Evolutionary conservation across 2,329 filamentous ascomycete genomes (phyloP).

Genomic region (Colletotrichum kahawae): DNA sequence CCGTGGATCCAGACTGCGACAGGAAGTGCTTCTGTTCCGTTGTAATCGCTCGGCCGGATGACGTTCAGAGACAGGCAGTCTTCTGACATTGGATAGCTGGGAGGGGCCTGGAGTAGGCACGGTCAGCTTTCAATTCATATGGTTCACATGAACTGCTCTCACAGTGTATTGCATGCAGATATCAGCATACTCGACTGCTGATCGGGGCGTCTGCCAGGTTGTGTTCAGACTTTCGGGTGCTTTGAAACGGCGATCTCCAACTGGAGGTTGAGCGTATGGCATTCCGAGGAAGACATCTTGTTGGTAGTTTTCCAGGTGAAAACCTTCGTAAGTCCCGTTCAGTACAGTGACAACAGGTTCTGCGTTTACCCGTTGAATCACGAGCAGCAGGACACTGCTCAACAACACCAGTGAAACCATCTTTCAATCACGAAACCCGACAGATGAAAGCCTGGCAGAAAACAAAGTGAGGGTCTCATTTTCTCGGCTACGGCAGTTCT

Average conservation of each 20-base stretch:
- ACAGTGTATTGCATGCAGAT: constrained; percentile 51
- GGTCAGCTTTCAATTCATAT: not conserved
- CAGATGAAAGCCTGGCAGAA: not conserved
- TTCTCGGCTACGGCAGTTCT: not conserved
- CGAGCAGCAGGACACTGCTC: not conserved
- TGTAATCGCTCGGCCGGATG: not conserved
- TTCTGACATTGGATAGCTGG: not conserved
- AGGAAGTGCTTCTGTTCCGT: not conserved
- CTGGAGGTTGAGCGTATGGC: constrained; percentile 61
- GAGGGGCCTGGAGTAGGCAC: not conserved
- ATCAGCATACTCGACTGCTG: constrained; percentile 44
- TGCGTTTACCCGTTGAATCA: not conserved
- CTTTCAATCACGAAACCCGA: not conserved
- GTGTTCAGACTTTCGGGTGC: constrained; percentile 39
- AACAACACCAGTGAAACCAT: not conserved
- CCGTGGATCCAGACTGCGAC: not conserved
- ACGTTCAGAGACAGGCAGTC: not conserved
- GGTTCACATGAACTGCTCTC: constrained; percentile 34
- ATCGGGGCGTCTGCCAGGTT: constrained; percentile 39
- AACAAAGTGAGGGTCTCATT: not conserved
- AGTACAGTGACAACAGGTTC: constrained; percentile 10
- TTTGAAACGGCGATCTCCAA: constrained; percentile 37
- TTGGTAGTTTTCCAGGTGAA: constrained; percentile 33
- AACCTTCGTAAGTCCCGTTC: constrained; percentile 38
- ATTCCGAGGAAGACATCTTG: constrained; percentile 53